Percentiles rank a stretch among this genome's conserved stretches.
phyloP scores from a whole-genome alignment of 129 eudicot genomes.

The Pittosporum tobira region DNA sequence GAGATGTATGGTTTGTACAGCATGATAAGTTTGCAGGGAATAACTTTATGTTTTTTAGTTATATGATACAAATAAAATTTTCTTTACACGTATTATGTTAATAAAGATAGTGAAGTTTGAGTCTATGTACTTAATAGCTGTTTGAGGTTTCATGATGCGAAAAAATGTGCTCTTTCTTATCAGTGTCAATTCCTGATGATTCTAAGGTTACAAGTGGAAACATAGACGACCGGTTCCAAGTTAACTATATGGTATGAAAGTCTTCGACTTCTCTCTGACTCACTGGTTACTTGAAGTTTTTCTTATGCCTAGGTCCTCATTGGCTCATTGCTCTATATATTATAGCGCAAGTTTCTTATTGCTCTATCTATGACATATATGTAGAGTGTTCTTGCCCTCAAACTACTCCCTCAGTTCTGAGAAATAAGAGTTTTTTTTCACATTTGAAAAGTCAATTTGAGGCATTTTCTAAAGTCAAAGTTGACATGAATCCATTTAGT shows the following conservation, averaged over 20 bases:
- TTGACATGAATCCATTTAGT: too few species aligned
- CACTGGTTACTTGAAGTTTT: background rate
- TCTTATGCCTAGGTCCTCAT: background rate
- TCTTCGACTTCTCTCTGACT: background rate
- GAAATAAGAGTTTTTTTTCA: too few species aligned
- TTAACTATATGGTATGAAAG: slow-evolving; percentile 33
- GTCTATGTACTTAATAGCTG: background rate
- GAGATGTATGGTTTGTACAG: background rate
- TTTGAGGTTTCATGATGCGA: background rate
- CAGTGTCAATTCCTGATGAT: slow-evolving; percentile 34
- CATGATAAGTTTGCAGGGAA: background rate
- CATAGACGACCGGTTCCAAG: slow-evolving; percentile 41
- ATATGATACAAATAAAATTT: too few species aligned
- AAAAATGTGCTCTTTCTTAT: slow-evolving; percentile 10
- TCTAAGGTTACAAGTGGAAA: slow-evolving; percentile 30
- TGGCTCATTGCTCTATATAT: background rate
- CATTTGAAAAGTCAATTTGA: too few species aligned
- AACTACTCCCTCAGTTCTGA: too few species aligned
- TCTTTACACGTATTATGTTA: background rate
- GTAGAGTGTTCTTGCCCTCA: too few species aligned
- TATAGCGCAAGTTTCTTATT: too few species aligned
- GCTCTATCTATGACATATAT: too few species aligned
- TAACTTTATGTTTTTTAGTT: too few species aligned
- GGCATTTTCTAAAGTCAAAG: too few species aligned
- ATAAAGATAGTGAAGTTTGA: background rate